Conservation (phyloP, 495 filamentous ascomycete genomes). For the Aspergillus taichungensis region DNA sequence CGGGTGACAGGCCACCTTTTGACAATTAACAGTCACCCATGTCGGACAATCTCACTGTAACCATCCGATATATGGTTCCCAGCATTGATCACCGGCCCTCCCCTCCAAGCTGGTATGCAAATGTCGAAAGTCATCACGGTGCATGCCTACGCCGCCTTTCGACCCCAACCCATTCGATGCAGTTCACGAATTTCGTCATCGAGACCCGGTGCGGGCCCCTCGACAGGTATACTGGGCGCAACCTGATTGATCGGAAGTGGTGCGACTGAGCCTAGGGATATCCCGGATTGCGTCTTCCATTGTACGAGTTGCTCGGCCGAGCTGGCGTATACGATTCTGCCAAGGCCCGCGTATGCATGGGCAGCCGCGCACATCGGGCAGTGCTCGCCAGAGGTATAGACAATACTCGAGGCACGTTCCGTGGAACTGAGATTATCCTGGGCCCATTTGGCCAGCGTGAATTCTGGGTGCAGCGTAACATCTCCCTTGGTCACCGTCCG, state of each 20-base stretch:
- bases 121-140: no score
- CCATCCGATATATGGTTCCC: no score
- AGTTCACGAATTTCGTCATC: slow-evolving; percentile 8
- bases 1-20: no score
- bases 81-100: no score
- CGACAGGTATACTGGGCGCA: slow-evolving; percentile 8
- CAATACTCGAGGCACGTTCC: slow-evolving; percentile 15
- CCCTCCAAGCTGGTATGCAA: no score
- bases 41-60: no score
- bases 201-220: slow-evolving; percentile 9
- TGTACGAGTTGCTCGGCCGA: slow-evolving; percentile 7
- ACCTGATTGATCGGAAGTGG: slow-evolving; percentile 6
- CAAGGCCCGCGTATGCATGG: slow-evolving; percentile 20
- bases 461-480: slow-evolving; percentile 11
- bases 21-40: no score
- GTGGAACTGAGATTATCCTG: slow-evolving; percentile 13
- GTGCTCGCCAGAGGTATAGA: slow-evolving; percentile 30
- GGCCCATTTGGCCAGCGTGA: slow-evolving; percentile 10
- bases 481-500: slow-evolving; percentile 6
- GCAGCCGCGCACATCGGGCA: slow-evolving; percentile 26
- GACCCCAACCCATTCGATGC: slow-evolving; percentile 4
- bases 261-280: slow-evolving; percentile 1
- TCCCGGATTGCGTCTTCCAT: slow-evolving; percentile 8
- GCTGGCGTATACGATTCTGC: slow-evolving; percentile 21
- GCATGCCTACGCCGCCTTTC: no score